Base-by-base conservation (phyloP, 2,329 filamentous ascomycete species). In the Fonsecaea pedrosoi region DNA sequence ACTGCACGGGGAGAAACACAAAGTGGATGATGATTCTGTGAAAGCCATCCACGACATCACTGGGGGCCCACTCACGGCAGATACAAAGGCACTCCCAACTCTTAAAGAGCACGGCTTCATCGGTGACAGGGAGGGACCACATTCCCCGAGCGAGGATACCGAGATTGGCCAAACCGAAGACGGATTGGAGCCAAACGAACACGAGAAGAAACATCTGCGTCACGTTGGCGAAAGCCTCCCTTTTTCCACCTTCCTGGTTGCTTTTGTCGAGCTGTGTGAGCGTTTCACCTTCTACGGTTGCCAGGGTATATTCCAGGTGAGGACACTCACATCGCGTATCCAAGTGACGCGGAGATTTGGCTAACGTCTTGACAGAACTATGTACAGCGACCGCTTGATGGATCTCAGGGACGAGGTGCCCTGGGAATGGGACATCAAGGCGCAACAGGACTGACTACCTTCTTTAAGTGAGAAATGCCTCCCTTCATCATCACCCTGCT, bases 361-460 rank as follows among this genome's bases (percentile, higher is more conserved):
- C 38, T 40, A 13, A 21, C 12, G 5, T 34, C 2, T 54, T 32
- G 8, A 21, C 12, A 86, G 70, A 87, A 87, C 75, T 87, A 86
- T 73, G 80, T 86, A 70, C 75, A 80, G 62, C 77, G 75, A 64
- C 78, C 79, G 34, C 70, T 78, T 7, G 76, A 81, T 66, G 78
- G 78, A 40, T 78, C 75, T 53, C 25, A 77, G 60, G 78, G 78
- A 37, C 76, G 75, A 65, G 83, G 87, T 72, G 87, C 87, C 10
- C 77, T 89, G 53, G 83, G 82, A 25, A 82, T 86, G 81, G 87
- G 87, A 4, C 81, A 86, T 70, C 81, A 82, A 70, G 84, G 85
- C 12, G 84, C 83, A 0, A 83, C 82, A 13, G 83, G 80, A 21
- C 71, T 85, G 58, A 80, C 78, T n/a, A 80, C 82, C 42, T 84